A percentile compares a stretch with the other conserved stretches of the same genome.
Conservation (phyloP, 306 rosid species). For the Corylus americana region DNA sequence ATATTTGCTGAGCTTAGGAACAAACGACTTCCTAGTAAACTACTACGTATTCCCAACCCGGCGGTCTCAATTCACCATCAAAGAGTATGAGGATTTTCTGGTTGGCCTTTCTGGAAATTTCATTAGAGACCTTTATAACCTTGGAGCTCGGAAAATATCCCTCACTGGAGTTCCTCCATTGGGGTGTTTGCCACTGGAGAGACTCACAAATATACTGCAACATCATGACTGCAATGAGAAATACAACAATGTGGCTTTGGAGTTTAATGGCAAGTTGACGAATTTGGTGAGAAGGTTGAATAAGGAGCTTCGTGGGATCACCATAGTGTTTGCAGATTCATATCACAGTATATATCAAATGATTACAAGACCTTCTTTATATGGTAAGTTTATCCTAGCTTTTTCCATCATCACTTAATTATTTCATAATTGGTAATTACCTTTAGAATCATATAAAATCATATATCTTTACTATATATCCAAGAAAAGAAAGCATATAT, state of each 20-base stretch:
- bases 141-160: constrained; percentile 62
- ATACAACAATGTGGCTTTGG: constrained; percentile 40
- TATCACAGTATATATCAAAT: constrained; percentile 27
- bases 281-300: constrained; percentile 30
- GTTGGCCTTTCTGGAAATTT: constrained; percentile 48
- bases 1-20: constrained; percentile 67
- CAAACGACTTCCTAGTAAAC: constrained; percentile 73
- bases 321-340: constrained; percentile 15
- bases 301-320: constrained; percentile 39
- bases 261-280: constrained; percentile 43
- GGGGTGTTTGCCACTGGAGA: constrained; percentile 86
- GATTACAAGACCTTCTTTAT: constrained; percentile 37
- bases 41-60: constrained; percentile 54
- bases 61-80: constrained; percentile 37
- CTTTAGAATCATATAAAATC: neutral
- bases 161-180: constrained; percentile 72
- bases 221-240: constrained; percentile 35
- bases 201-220: constrained; percentile 42
- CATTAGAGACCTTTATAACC: constrained; percentile 44
- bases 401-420: neutral
- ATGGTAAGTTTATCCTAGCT: constrained; percentile 27
- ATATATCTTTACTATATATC: too few species aligned
- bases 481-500: too few species aligned
- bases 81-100: constrained; percentile 53
- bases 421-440: neutral